Evolutionary conservation across 768 basidiomycete genomes (phyloP), one percentile per base, ranked within the genome.

Genomic region (Mycena kentingensis): DNA sequence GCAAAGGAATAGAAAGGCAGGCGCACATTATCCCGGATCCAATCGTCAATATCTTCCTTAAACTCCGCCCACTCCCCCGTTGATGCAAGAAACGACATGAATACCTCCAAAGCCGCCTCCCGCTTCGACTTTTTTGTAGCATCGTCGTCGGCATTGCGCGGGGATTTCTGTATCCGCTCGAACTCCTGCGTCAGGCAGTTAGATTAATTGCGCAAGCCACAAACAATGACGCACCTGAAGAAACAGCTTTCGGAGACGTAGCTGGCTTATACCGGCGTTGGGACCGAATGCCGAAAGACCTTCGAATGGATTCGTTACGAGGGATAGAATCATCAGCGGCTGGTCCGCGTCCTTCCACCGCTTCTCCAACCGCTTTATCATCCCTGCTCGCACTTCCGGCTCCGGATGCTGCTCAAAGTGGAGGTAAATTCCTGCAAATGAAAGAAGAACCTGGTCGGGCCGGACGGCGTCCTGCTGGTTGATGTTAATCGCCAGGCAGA

Each of bases 401-500:
- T 53, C 42, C 0, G 32, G 28, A 38, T 57, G 55, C 13, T 43
- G 37, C 10, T 3, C 8, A 19, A 57, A 52, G 26, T 48, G 51
- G 11, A 53, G 24, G 34, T 19, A 57, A 8, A 57, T 52, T 4
- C 55, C 55, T 4, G 38, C 55, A 27, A 57, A 18, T 4, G 49
- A 36, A 2, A 56, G 25, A 4, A 56, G 43, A 2, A 56, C 49
- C 19, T 56, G 42, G 34, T 57, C 57, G 21, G 36, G 42, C 12
- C 57, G 57, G 3, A 44, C 43, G 0, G 52, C 37, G 31, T 56
- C 58, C 22, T 41, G 43, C 41, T 60, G 58, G 16, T 35, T 52
- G 45, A 57, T 57, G 28, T 60, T 60, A 2, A 55, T 59, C 10
- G 41, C 54, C 1, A 19, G 29, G 42, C 54, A 59, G 22, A 59